phyloP scores from a whole-genome alignment of 2,329 filamentous ascomycete genomes.

The Talaromyces atroroseus region DNA sequence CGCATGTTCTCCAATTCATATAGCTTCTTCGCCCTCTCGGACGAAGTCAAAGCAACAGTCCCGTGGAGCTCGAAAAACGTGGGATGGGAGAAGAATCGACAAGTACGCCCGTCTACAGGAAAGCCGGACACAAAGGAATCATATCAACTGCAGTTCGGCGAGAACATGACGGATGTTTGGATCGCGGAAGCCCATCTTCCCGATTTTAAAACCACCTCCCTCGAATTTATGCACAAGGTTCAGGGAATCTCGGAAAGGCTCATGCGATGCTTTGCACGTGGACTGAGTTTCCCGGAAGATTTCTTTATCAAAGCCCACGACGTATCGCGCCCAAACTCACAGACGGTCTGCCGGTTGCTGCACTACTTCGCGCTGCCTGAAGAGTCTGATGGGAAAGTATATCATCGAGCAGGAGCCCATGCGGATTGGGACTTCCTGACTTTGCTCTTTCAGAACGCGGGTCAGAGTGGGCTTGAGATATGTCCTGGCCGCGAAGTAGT shows the following conservation, averaged over 20 bases:
- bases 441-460: slow-evolving; percentile 56
- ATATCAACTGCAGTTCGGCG: slow-evolving; percentile 59
- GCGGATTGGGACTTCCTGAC: slow-evolving; percentile 61
- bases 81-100: slow-evolving; percentile 57
- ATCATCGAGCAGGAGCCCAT: slow-evolving; percentile 58
- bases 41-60: slow-evolving; percentile 49
- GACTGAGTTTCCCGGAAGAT: slow-evolving; percentile 51
- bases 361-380: slow-evolving; percentile 51
- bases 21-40: slow-evolving; percentile 51
- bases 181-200: slow-evolving; percentile 44
- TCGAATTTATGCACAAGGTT: slow-evolving; percentile 51
- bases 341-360: slow-evolving; percentile 52
- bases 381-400: slow-evolving; percentile 37
- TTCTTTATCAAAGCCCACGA: slow-evolving; percentile 55
- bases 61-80: slow-evolving; percentile 53
- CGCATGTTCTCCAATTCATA: slow-evolving; percentile 47
- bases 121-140: slow-evolving; percentile 56
- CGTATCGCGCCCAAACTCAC: slow-evolving; percentile 43
- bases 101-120: slow-evolving; percentile 57
- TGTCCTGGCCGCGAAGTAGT: slow-evolving; percentile 58
- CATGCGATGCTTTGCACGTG: slow-evolving; percentile 56
- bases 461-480: slow-evolving; percentile 59
- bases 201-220: slow-evolving; percentile 43
- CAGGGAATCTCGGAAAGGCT: slow-evolving; percentile 52
- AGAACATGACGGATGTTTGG: slow-evolving; percentile 50